A percentile compares a stretch with the other conserved stretches of the same genome.
Conservation (phyloP, 306 rosid genomes). For the Cucurbita moschata region DNA sequence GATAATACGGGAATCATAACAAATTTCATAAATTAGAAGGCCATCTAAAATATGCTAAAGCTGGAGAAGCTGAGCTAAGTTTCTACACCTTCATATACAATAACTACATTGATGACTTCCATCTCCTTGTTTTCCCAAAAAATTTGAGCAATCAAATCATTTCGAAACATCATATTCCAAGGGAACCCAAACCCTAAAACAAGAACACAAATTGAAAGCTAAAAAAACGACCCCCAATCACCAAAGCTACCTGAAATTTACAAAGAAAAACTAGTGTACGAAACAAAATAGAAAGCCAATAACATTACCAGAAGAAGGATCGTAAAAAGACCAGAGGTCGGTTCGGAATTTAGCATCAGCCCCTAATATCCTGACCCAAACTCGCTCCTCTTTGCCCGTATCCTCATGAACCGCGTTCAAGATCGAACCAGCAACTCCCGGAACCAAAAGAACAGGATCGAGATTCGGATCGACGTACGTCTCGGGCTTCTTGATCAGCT, state of each 20-base stretch:
- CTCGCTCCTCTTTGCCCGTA: constrained; percentile 51
- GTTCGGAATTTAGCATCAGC: constrained; percentile 66
- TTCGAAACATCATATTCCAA: background rate
- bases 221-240: background rate
- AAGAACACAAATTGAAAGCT: background rate
- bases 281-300: background rate
- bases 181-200: background rate
- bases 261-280: background rate
- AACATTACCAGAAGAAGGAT: constrained; percentile 59
- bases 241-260: background rate
- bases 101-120: background rate
- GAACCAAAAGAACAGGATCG: constrained; percentile 80
- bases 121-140: background rate
- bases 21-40: background rate
- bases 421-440: constrained; percentile 82
- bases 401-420: constrained; percentile 38
- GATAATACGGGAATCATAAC: background rate
- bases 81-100: background rate
- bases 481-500: constrained; percentile 39
- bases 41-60: background rate
- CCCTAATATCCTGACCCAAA: constrained; percentile 70
- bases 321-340: constrained; percentile 88
- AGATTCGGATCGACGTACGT: constrained; percentile 52
- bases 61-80: background rate
- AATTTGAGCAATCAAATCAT: background rate